Base-by-base conservation (phyloP, 257 asterid species). In the Fraxinus quadrangulata region DNA sequence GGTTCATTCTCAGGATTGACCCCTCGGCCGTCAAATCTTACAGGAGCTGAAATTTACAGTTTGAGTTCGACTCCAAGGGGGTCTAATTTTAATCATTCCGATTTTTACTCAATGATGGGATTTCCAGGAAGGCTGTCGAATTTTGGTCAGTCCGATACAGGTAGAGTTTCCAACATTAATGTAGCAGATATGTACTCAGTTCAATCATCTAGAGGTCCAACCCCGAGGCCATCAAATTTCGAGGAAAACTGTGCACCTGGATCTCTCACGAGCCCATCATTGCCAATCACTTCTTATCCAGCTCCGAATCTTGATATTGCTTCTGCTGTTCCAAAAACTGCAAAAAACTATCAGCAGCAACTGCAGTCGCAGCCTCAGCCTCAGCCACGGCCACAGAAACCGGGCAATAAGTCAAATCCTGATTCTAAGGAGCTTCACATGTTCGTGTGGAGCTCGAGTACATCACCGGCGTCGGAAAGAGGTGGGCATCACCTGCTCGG, bases 401-500 rank as follows among this genome's bases (percentile, higher is more conserved):
- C 34, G 7, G 72, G 65, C 9, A 77, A 40, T 17, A 84, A 83
- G 68, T 76, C 67, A 1, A 85, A 78, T 30, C 86, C 81, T 67
- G 89, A 87, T 26, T 88, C 88, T 1, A 87, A 87, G 49, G 91
- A 87, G 30, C 89, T 87, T 45, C 91, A 87, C 74, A 87, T 87
- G 91, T 87, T 87, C 40, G 91, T 87, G 24, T 87, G 91, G 91
- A 87, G 91, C 47, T 85, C 89, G 0, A 87, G 89, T 75, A 82
- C 88, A 12, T 87, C 91, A 0, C 89, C 91, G 31, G 91, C 83
- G 80, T 85, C 89, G 3, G 91, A 87, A 68, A 73, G 81, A 5
- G 88, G 86, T 17, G 89, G 91, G 61, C 74, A 85, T 61, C 89
- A 87, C 54, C 89, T 83, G 70, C 84, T 83, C 39, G 82, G 87